A percentile compares a stretch with the other conserved stretches of the same genome.
Evolutionary conservation across 257 asterid species (phyloP).

Genomic region (Petrea volubilis): DNA sequence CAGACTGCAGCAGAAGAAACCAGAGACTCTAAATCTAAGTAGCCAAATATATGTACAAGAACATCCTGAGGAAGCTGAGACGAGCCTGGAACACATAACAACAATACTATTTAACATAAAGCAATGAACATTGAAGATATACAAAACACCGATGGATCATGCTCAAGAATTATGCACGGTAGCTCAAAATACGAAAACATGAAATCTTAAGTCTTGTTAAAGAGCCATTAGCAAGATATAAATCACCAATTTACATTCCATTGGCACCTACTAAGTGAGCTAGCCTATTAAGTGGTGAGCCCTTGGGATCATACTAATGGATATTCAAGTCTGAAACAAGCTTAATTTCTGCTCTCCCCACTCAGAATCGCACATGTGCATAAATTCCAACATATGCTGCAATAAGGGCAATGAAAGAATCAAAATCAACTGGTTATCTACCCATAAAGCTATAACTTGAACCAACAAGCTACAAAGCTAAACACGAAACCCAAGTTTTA

Average conservation of each 20-base stretch:
- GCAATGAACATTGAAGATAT: neutral
- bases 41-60: constrained; percentile 64
- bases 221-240: neutral
- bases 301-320: neutral
- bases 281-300: neutral
- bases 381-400: neutral
- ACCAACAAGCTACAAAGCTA: neutral
- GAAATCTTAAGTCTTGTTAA: neutral
- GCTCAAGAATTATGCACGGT: neutral
- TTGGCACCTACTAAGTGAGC: neutral
- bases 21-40: constrained; percentile 68
- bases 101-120: constrained; percentile 10
- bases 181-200: neutral
- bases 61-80: constrained; percentile 63
- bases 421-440: neutral
- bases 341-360: neutral
- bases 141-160: neutral
- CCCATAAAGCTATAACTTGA: neutral
- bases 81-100: constrained; percentile 39
- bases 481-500: neutral
- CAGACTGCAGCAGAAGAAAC: constrained; percentile 71
- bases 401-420: neutral
- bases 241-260: constrained; percentile 6
- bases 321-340: neutral
- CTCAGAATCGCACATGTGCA: neutral